A percentile compares a stretch with the other conserved stretches of the same genome.
These are phyloP conservation scores for Metschnikowia lochheadii DNA, from an alignment of 805 yeast species.

Conservation along the genomic window DNA sequence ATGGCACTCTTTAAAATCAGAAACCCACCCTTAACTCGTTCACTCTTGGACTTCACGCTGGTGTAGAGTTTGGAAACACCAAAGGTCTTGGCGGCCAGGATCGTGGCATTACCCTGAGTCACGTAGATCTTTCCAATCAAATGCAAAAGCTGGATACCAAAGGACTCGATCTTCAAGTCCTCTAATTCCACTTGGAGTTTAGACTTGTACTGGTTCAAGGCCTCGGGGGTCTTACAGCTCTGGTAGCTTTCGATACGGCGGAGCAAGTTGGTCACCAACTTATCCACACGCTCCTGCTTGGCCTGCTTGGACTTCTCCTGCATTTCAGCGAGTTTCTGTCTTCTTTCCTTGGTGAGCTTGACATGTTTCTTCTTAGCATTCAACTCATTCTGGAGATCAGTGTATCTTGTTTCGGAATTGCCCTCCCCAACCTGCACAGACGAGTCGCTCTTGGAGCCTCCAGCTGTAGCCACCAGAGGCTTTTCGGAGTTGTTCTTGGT, in stretches of 20 bases:
- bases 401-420: neutral
- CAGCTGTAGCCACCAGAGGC: slow-evolving; percentile 10
- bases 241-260: slow-evolving; percentile 44
- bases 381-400: slow-evolving; percentile 20
- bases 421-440: neutral
- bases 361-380: slow-evolving; percentile 28
- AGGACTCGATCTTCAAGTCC: slow-evolving; percentile 87
- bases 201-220: slow-evolving; percentile 50
- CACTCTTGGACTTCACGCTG: slow-evolving; percentile 78
- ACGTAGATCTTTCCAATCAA: slow-evolving; percentile 78
- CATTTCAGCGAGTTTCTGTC: slow-evolving; percentile 48
- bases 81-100: slow-evolving; percentile 72
- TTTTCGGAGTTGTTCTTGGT: slow-evolving; percentile 35
- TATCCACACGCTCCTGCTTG: slow-evolving; percentile 46
- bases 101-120: slow-evolving; percentile 66
- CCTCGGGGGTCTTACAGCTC: slow-evolving; percentile 62
- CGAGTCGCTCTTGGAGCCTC: slow-evolving; percentile 22
- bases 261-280: slow-evolving; percentile 47
- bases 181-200: slow-evolving; percentile 63
- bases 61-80: slow-evolving; percentile 86
- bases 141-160: slow-evolving; percentile 84
- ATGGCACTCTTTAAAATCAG: slow-evolving; percentile 77
- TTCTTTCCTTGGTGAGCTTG: slow-evolving; percentile 31
- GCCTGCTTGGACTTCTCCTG: slow-evolving; percentile 53
- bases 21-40: slow-evolving; percentile 77